Evolutionary conservation across 345 rosid species (phyloP), one percentile per base, ranked within the genome.

Genomic region (Eucalyptus marginata): DNA sequence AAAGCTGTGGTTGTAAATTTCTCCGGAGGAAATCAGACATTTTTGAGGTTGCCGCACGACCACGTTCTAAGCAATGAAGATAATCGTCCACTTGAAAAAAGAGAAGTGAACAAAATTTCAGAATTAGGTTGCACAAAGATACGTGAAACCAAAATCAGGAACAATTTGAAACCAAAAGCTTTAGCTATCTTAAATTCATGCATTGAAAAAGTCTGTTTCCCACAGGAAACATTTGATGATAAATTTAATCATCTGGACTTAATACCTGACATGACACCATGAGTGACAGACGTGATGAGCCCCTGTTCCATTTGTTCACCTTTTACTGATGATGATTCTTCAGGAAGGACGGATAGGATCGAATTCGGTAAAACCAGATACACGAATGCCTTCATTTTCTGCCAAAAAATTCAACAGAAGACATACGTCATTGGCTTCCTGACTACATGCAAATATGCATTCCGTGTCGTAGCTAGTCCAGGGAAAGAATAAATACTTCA

Each of bases 291-390:
- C 83, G 99, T 96, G 88, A 97, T 92, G 90, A 96, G 90, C 89
- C 97, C 98, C 89, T 94, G 93, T 88, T 96, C 98, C 80, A 92
- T 80, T 27, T 93, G 95, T 93, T 97, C 96, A 64, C 95, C 94
- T 88, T 89, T 90, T n/a, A 64, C 92, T 36, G 89, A 90, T 27
- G 90, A 88, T 88, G 94, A 93, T 71, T 87, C 94, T 91, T 93
- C 90, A 2, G 95, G 96, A 43, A 96, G 95, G 68, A 93, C 94
- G 4, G 98, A 95, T 86, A 88, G 94, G 84, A 91, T 88, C 22
- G 97, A 89, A 92, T 96, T 97, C 56, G 98, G 98, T 87, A 97
- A 97, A 89, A 95, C 98, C 90, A 97, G 91, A 93, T 94, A 95
- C 79, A 95, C 95, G 31, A 95, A 94, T 84, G 97, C 96, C 93